Evolutionary conservation across 2,329 filamentous ascomycete species (phyloP).

Genomic region (Immersiporthe knoxdaviesiana): DNA sequence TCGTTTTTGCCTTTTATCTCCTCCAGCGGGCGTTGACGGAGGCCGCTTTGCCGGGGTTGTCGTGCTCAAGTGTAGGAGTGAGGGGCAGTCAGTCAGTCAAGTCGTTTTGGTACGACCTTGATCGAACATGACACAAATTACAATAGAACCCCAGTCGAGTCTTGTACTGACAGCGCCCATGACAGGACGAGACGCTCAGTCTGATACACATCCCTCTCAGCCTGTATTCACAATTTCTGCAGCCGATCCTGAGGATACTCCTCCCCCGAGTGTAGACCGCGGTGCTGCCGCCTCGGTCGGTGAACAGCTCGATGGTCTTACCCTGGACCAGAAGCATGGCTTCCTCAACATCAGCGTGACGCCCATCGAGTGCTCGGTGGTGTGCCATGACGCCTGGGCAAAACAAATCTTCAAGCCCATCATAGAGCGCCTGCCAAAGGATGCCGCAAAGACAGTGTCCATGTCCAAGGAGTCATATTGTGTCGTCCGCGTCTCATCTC

Average conservation of each 20-base stretch:
- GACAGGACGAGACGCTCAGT: constrained; percentile 81
- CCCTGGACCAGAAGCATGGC: constrained; percentile 63
- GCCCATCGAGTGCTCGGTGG: constrained; percentile 88
- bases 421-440: constrained; percentile 63
- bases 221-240: constrained; percentile 77
- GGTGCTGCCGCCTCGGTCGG: constrained; percentile 44
- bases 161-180: constrained; percentile 37
- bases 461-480: constrained; percentile 85
- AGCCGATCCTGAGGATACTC: constrained; percentile 84
- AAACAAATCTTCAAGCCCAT: constrained; percentile 75
- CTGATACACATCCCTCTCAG: constrained; percentile 88
- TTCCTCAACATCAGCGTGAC: constrained; percentile 96
- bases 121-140: too few relatives aligned
- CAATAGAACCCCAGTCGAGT: background rate
- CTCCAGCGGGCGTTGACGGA: background rate
- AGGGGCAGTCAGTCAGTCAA: background rate
- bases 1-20: background rate
- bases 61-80: background rate
- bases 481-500: constrained; percentile 86
- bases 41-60: constrained; percentile 1
- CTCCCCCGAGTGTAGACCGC: constrained; percentile 63
- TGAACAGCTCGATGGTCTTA: constrained; percentile 50
- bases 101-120: background rate
- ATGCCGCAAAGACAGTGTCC: constrained; percentile 59
- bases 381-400: constrained; percentile 79